Percentiles rank a stretch among this genome's conserved stretches.
Evolutionary conservation across 83 land plant genomes (phyloP).

Genomic region (Diphasiastrum complanatum): DNA sequence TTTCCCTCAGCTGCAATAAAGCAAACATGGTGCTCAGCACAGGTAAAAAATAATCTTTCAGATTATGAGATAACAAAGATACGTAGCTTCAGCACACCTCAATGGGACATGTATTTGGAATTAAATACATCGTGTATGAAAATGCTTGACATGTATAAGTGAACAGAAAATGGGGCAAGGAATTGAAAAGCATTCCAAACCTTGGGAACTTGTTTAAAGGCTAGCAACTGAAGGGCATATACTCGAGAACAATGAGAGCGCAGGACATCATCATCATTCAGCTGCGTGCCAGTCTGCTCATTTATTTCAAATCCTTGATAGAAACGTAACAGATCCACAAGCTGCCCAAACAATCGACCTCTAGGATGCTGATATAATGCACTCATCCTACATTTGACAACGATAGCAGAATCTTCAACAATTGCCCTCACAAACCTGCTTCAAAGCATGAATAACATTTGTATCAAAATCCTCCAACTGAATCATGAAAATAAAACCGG

Average conservation of each 20-base stretch:
- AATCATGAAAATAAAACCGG: not conserved
- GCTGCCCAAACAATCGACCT: constrained; percentile 83
- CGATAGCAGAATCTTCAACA: constrained; percentile 78
- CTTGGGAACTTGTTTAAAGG: constrained; percentile 75
- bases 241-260: constrained; percentile 66
- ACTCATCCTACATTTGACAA: constrained; percentile 88
- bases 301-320: constrained; percentile 88
- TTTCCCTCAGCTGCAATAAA: constrained; percentile 56
- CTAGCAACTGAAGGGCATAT: constrained; percentile 68
- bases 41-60: no score
- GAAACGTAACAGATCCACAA: constrained; percentile 88
- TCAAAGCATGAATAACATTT: no score
- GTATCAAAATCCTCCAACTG: no score
- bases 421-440: constrained; percentile 75
- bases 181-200: constrained; percentile 22
- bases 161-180: not conserved
- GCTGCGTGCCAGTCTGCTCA: constrained; percentile 80
- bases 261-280: constrained; percentile 84
- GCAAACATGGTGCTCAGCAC: no score
- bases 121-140: no score
- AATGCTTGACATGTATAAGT: no score
- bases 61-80: no score
- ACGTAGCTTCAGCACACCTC: no score
- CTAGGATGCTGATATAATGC: constrained; percentile 65
- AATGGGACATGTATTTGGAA: no score